Percentiles rank a stretch among this genome's conserved stretches.
Conservation (phyloP, 1,284 basidiomycete species). For the Malassezia restricta region DNA sequence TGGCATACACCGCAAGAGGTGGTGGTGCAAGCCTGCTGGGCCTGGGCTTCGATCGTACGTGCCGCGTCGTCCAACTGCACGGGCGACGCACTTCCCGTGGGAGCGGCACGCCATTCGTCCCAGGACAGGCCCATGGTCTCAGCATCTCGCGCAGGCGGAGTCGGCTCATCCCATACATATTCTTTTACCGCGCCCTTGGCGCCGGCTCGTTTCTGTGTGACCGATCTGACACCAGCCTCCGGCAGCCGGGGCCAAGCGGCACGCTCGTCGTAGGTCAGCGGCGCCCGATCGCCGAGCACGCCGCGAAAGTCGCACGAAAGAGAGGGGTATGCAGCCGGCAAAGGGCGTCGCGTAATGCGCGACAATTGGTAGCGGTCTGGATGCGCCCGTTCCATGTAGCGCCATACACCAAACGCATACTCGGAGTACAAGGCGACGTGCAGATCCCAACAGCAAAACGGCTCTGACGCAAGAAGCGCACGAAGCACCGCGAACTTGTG, state of each 20-base stretch:
- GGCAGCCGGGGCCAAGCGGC: slow-evolving; percentile 4
- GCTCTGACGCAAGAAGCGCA: slow-evolving; percentile 34
- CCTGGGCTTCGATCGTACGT: background rate
- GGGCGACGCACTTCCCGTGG: background rate
- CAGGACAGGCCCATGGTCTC: slow-evolving; percentile 5
- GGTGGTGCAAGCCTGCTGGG: no score
- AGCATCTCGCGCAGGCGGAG: slow-evolving; percentile 8
- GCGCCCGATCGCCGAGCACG: slow-evolving; percentile 23
- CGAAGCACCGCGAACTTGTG: slow-evolving; percentile 40
- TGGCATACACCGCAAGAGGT: no score
- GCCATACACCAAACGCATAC: slow-evolving; percentile 28
- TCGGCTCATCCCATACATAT: background rate
- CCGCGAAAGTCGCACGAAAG: slow-evolving; percentile 33
- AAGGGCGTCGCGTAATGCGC: background rate
- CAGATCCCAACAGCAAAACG: slow-evolving; percentile 38
- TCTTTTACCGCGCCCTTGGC: background rate
- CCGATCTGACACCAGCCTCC: slow-evolving; percentile 3
- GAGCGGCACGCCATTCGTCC: background rate
- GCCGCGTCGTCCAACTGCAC: background rate
- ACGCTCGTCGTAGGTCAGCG: background rate
- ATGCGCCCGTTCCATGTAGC: slow-evolving; percentile 13
- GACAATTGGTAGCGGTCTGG: background rate
- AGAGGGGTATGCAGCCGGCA: slow-evolving; percentile 13
- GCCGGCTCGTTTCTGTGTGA: slow-evolving; percentile 4
- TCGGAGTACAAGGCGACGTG: slow-evolving; percentile 37